Conservation (phyloP, 306 rosid genomes). For the Bauhinia variegata region DNA sequence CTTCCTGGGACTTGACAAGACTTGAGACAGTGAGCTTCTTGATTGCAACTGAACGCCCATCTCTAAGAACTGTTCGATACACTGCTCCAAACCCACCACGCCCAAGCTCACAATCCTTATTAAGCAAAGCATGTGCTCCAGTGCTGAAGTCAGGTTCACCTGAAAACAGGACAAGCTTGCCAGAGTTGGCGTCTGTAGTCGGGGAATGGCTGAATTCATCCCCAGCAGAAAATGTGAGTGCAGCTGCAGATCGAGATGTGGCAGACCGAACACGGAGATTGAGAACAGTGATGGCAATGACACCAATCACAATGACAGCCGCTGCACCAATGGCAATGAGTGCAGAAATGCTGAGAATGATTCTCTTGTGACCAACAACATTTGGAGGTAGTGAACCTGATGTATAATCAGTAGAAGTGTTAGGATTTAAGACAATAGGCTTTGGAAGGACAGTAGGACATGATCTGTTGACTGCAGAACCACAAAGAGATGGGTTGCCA, state of each 20-base stretch:
- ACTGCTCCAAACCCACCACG: slow-evolving; percentile 99
- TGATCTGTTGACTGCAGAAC: slow-evolving; percentile 78
- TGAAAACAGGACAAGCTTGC: slow-evolving; percentile 98
- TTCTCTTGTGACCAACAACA: slow-evolving; percentile 71
- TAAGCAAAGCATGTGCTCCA: slow-evolving; percentile 94
- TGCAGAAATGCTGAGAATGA: slow-evolving; percentile 94
- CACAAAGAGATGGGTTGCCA: slow-evolving; percentile 90
- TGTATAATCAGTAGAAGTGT: slow-evolving; percentile 67
- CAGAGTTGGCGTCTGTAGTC: slow-evolving; percentile 90
- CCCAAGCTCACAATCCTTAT: slow-evolving; percentile 98
- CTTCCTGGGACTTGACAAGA: slow-evolving; percentile 95
- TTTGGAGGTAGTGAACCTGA: slow-evolving; percentile 55
- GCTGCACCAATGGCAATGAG: slow-evolving; percentile 99
- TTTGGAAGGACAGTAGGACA: slow-evolving; percentile 91
- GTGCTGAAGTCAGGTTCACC: slow-evolving; percentile 96
- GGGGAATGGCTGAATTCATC: slow-evolving; percentile 92
- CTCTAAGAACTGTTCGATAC: slow-evolving; percentile 81
- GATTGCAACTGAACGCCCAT: slow-evolving; percentile 92
- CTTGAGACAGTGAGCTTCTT: slow-evolving; percentile 99
- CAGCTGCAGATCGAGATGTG: slow-evolving; percentile 56
- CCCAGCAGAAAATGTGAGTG: slow-evolving; percentile 75
- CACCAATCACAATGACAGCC: slow-evolving; percentile 88
- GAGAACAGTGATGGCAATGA: slow-evolving; percentile 87
- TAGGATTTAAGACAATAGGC: slow-evolving; percentile 95
- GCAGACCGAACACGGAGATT: slow-evolving; percentile 82